Evolutionary conservation across 176 grass and related monocot genomes (phyloP).

Genomic region (Aechmea fasciata): DNA sequence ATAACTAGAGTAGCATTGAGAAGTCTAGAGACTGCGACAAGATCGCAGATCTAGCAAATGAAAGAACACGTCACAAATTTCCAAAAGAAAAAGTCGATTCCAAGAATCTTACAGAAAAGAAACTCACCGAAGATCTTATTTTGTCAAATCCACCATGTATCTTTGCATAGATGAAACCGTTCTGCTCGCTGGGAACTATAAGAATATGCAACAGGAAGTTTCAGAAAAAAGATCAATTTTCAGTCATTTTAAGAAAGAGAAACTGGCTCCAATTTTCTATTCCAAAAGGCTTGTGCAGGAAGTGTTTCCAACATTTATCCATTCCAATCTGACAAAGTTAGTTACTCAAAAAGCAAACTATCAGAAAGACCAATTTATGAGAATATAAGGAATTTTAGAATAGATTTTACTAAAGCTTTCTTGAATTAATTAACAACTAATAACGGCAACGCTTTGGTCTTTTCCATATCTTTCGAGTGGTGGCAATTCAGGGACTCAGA

Average conservation of each 20-base stretch:
- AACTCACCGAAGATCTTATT: conserved; percentile 95
- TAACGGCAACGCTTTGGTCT: too few relatives aligned
- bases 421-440: too few relatives aligned
- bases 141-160: conserved; percentile 96
- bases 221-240: conserved; percentile 5
- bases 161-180: conserved; percentile 95
- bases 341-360: too few relatives aligned
- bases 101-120: conserved; percentile 18
- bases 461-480: too few relatives aligned
- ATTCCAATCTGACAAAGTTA: neutral
- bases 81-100: conserved; percentile 3
- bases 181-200: conserved; percentile 57
- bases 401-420: too few relatives aligned
- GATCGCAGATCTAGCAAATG: conserved; percentile 89
- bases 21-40: conserved; percentile 79
- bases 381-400: too few relatives aligned
- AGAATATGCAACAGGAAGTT: conserved; percentile 21
- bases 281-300: neutral
- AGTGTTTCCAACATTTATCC: neutral
- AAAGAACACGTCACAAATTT: conserved; percentile 30
- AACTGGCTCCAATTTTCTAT: too few relatives aligned
- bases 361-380: too few relatives aligned
- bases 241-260: conserved; percentile 3
- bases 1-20: conserved; percentile 97
- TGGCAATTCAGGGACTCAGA: too few relatives aligned